Evolutionary conservation across 2,329 filamentous ascomycete genomes (phyloP), one percentile per base, ranked within the genome.

Genomic region (Alternaria ethzedia): DNA sequence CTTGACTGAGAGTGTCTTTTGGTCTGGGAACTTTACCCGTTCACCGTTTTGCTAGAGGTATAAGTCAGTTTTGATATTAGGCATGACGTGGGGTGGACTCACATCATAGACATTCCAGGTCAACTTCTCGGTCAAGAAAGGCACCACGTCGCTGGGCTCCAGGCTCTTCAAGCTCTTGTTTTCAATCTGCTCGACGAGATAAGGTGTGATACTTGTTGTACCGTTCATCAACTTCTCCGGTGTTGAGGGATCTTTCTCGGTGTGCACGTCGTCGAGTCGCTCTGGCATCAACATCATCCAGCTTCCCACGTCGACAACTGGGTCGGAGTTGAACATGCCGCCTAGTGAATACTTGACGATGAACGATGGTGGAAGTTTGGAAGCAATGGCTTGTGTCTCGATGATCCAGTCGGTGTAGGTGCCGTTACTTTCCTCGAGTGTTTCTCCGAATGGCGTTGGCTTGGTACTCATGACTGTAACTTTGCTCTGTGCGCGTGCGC

Each of bases 31-130:
- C 6, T 67, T 55, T 6, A 77, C 50, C 5, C 30, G 57, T 6
- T 36, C n/a, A 3, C 57, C 57, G 20, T 28, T 20, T 20, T 36
- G 25, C 49, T 45, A 12, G 5, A 41, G 11, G 15, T 2, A 5
- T 5, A 25, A 13, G 28, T 57, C 6, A 47, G 36, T 15, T 6
- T 6, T 20, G 20, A 15, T 11, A 17, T 41, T n/a, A 41, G 36
- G 2, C 7, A 4, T 49, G 12, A 45, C 2, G 6, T 9, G 5
- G 10, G 2, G 9, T 26, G 20, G 25, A 66, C 70, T 41, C 65
- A 77, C 75, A 47, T 68, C 62, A 11, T 66, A 68, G 0, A 78
- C 67, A 25, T 70, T 70, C 78, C 77, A 79, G 6, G 60, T 70
- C 60, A 79, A 57, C 11, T 63, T 71, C 4, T 68, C 57, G 23